Percentiles rank a stretch among this genome's conserved stretches.
Evolutionary conservation across 441 rosid species (phyloP).

Genomic region (Codiaeum variegatum): DNA sequence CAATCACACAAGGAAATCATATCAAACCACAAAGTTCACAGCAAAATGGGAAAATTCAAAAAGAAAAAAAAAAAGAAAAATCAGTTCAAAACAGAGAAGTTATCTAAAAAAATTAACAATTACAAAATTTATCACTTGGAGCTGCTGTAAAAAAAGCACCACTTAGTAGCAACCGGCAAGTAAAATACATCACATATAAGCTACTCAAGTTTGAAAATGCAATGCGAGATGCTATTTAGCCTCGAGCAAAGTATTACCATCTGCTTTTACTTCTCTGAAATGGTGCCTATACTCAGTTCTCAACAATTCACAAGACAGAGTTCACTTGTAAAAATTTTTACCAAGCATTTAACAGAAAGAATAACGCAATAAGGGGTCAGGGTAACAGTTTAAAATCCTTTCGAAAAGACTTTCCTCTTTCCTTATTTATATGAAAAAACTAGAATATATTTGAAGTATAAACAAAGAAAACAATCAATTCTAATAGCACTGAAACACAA

Average conservation of each 20-base stretch:
- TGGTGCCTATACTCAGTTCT: background rate
- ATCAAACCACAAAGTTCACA: background rate
- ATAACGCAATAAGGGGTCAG: too few species aligned
- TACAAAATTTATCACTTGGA: background rate
- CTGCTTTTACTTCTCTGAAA: background rate
- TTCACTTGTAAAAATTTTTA: background rate
- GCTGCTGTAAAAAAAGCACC: background rate
- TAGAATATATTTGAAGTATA: background rate
- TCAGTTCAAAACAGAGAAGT: background rate
- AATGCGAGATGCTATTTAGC: background rate
- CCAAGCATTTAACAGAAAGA: background rate
- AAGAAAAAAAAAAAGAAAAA: background rate
- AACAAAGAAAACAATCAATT: background rate
- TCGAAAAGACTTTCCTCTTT: background rate
- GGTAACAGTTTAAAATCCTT: too few species aligned
- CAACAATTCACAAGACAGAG: background rate
- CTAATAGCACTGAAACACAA: conserved; percentile 5
- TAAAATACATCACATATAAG: background rate
- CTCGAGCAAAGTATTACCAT: background rate
- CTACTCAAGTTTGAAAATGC: background rate
- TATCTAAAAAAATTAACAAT: background rate
- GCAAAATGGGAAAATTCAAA: background rate
- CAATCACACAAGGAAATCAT: too few species aligned
- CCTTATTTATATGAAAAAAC: background rate
- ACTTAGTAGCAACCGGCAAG: background rate